A percentile compares a stretch with the other conserved stretches of the same genome.
Conservation (phyloP, 177 flowering plant genomes). For the Tripterygium wilfordii region DNA sequence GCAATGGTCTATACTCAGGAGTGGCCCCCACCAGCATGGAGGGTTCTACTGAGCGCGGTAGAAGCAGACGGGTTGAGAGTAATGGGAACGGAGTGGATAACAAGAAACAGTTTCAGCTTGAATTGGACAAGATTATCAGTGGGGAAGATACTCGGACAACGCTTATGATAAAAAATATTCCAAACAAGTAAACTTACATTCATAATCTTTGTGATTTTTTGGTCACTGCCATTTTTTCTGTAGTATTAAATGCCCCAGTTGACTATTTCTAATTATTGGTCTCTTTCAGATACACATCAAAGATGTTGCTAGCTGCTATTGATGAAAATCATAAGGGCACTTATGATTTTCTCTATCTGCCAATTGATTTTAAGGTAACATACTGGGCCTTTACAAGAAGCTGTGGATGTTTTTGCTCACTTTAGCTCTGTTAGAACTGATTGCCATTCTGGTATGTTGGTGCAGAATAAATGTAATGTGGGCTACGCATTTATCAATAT, state of each 20-base stretch:
- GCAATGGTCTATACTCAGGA: slow-evolving; percentile 53
- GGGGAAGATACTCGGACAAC: slow-evolving; percentile 94
- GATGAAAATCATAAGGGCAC: slow-evolving; percentile 90
- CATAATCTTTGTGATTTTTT: too few species aligned
- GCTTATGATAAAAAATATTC: slow-evolving; percentile 96
- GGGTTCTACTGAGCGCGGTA: slow-evolving; percentile 60
- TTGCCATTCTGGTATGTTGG: slow-evolving; percentile 6
- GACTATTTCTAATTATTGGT: background rate
- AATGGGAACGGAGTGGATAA: slow-evolving; percentile 57
- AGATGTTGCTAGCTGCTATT: slow-evolving; percentile 92
- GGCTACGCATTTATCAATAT: slow-evolving; percentile 98
- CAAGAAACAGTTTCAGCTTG: slow-evolving; percentile 89
- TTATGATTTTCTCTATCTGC: slow-evolving; percentile 92
- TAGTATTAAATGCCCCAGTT: background rate
- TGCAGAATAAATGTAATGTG: slow-evolving; percentile 99
- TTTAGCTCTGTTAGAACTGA: too few species aligned
- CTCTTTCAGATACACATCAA: slow-evolving; percentile 82
- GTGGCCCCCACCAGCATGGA: slow-evolving; percentile 35
- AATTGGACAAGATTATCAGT: slow-evolving; percentile 76
- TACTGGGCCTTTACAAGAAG: background rate
- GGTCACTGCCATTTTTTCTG: background rate
- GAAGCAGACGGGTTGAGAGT: slow-evolving; percentile 62
- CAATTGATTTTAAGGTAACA: slow-evolving; percentile 98
- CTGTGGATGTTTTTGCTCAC: too few species aligned
- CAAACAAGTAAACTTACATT: slow-evolving; percentile 75